phyloP scores from a whole-genome alignment of 129 eudicot species.

The Pittosporum tobira region DNA sequence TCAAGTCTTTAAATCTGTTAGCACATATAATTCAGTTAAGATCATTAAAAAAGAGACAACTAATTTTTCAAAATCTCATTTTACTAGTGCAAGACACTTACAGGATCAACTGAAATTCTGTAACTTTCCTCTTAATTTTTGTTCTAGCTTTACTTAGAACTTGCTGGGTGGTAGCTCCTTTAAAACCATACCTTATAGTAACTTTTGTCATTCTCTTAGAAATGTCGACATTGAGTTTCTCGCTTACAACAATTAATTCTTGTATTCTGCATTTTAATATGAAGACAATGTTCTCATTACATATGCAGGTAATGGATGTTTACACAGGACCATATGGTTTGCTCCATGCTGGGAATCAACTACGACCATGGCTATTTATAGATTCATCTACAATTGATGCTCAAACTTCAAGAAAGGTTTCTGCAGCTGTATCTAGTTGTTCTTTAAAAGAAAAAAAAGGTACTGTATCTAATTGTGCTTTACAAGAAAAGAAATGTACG shows the following conservation, averaged over 20 bases:
- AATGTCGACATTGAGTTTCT: constrained; percentile 12
- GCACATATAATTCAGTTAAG: no score
- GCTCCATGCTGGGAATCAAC: constrained; percentile 35
- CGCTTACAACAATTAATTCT: constrained; percentile 5
- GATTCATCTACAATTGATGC: constrained; percentile 97
- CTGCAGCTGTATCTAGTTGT: constrained; percentile 47
- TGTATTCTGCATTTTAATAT: constrained; percentile 8
- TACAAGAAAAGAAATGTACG: constrained; percentile 43
- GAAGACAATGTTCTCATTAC: constrained; percentile 12
- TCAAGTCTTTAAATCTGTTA: no score
- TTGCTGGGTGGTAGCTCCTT: no score
- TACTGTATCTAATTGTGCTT: constrained; percentile 42
- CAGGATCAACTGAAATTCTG: no score
- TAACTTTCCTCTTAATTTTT: no score
- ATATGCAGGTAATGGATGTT: constrained; percentile 71
- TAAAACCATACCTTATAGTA: no score
- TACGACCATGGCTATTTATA: constrained; percentile 70
- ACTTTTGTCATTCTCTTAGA: no score
- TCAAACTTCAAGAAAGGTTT: constrained; percentile 76
- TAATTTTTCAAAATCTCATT: no score
- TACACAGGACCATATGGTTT: constrained; percentile 76
- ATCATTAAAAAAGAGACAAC: no score
- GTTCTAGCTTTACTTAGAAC: no score
- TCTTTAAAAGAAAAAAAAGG: constrained; percentile 38
- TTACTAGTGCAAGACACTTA: no score